phyloP scores from a whole-genome alignment of 2,329 filamentous ascomycete species.

The Diplodia intermedia region DNA sequence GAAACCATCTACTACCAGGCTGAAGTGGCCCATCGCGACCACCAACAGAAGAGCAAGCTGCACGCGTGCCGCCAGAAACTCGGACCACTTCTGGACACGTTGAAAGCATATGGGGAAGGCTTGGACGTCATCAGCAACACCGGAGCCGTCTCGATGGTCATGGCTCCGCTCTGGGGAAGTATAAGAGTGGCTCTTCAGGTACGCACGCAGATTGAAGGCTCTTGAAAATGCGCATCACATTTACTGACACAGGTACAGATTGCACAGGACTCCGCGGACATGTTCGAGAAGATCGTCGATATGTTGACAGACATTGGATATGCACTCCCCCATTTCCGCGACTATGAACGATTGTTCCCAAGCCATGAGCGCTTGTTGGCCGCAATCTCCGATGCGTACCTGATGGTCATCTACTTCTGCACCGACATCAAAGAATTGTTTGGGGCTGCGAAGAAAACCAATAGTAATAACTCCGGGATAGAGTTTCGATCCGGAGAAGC shows the following conservation, averaged over 20 bases:
- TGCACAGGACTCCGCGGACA: constrained; percentile 35
- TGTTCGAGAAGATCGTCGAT: constrained; percentile 37
- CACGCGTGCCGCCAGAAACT: constrained; percentile 36
- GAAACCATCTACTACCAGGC: constrained; percentile 40
- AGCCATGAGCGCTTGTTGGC: constrained; percentile 36
- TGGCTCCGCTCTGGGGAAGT: constrained; percentile 39
- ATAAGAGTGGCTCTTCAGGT: constrained; percentile 37
- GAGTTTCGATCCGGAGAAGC: neutral
- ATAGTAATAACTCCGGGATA: neutral
- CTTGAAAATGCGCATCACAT: too few relatives aligned
- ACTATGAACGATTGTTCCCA: constrained; percentile 37
- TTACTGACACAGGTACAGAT: constrained; percentile 32
- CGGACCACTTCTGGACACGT: constrained; percentile 34
- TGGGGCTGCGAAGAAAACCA: constrained; percentile 29
- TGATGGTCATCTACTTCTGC: constrained; percentile 38
- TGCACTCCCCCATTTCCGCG: constrained; percentile 36
- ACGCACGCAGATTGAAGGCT: neutral
- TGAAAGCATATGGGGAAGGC: constrained; percentile 38
- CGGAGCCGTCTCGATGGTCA: constrained; percentile 31
- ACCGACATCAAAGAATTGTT: constrained; percentile 36
- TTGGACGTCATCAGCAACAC: constrained; percentile 38
- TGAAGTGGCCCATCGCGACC: constrained; percentile 36
- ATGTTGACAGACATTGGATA: constrained; percentile 39
- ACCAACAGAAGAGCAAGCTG: constrained; percentile 34
- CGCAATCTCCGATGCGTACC: constrained; percentile 35